Evolutionary conservation across 164 flowering plant species (phyloP).

Genomic region (Vitis labrusca): DNA sequence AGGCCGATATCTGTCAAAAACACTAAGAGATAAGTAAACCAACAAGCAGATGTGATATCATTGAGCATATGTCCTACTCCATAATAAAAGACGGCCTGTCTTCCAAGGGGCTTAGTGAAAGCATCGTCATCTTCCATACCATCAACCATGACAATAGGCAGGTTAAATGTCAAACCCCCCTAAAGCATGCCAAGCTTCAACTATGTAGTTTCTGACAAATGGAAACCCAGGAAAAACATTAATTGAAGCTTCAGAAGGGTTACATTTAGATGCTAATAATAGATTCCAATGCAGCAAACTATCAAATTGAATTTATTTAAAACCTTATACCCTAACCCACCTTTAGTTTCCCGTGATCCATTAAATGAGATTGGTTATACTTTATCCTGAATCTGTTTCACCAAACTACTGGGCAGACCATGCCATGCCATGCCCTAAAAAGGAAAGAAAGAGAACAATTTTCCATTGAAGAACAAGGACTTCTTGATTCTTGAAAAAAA

Average conservation of each 20-base stretch:
- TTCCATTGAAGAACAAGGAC: no score
- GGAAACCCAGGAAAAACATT: neutral
- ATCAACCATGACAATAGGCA: slow-evolving; percentile 21
- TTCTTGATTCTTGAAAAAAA: no score
- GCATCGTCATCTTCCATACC: slow-evolving; percentile 47
- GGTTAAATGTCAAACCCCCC: neutral
- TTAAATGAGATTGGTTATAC: no score
- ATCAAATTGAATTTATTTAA: no score
- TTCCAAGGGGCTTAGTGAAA: slow-evolving; percentile 48
- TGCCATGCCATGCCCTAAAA: no score
- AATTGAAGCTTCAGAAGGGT: neutral
- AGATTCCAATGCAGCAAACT: no score
- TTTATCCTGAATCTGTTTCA: no score
- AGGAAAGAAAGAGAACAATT: no score
- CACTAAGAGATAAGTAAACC: slow-evolving; percentile 92
- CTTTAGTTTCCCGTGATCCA: no score
- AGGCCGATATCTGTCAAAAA: slow-evolving; percentile 87
- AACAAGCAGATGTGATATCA: slow-evolving; percentile 93
- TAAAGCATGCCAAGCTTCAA: neutral
- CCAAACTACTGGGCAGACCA: no score
- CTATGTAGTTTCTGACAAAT: neutral
- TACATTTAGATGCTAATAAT: neutral
- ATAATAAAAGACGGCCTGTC: slow-evolving; percentile 64
- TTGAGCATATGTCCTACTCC: slow-evolving; percentile 97
- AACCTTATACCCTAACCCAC: no score